Base-by-base conservation (phyloP, 73 alveolate species). In the Paramecium caudatum region DNA sequence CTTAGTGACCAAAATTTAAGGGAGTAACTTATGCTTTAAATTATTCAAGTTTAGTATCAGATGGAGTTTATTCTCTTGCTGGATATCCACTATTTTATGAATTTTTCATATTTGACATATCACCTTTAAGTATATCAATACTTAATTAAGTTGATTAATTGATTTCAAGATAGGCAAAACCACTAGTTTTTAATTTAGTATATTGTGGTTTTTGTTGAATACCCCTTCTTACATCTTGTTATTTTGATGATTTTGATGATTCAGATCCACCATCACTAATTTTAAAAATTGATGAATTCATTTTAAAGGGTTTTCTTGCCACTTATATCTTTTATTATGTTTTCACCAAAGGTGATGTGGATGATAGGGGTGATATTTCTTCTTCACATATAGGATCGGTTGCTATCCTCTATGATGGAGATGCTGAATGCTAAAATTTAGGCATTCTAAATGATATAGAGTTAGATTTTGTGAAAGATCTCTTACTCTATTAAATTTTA, bases 261-360 rank as follows among this genome's bases (percentile, higher is more conserved):
- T 74, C 88, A 27, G 88, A 74, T 5, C 80, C 80, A n/a, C n/a
- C n/a, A 37, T 74, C 88, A 74, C 68, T 74, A 7, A 74, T 46
- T 25, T 74, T 74, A 74, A 74, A 74, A 6, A 74, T 74, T 3
- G 88, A 74, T 5, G 69, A 37, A 19, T 74, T 74, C 68, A 74
- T 41, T 43, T 23, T 74, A 74, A 74, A 74, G 16, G 68, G n/a
- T 0, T 27, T 74, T 39, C 88, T 74, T 39, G 36, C 17, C 8
- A 25, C 7, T 39, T 27, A 27, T 10, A 55, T 55, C 30, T 55
- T 55, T 55, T 55, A 55, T 0, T 37, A 55, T 9, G 80, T 27
- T 55, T 55, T 55, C 19, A 23, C 46, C n/a, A 27, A 23, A 55
- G 21, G 46, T 4, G 23, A 25, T 4, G 80, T 55, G n/a, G n/a